Base-by-base conservation (phyloP, 2,329 filamentous ascomycete species). In the Diaporthe sp. region DNA sequence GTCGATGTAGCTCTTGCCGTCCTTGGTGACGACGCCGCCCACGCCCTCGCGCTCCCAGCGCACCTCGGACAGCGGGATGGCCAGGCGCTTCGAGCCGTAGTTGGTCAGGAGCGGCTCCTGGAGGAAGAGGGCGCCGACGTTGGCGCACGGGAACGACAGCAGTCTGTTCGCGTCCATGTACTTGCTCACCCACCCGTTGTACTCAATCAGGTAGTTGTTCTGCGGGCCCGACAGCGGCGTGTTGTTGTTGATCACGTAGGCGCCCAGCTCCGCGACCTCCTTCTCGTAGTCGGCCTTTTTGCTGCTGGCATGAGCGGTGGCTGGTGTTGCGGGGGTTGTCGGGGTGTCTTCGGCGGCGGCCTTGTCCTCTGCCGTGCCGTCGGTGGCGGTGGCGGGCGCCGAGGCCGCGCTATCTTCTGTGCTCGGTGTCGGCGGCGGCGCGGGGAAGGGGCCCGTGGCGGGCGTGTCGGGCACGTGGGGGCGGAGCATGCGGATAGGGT, bases 21-120 rank as follows among this genome's bases (percentile, higher is more conserved):
- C 88, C 78, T 90, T 90, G 59, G 89, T 92, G 73, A 90, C 88
- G 75, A 88, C 88, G 80, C 88, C 91, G 78, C 88, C 92, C 75
- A 90, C 90, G 70, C 91, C 91, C 80, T 97, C 94, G 69, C 92
- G 91, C 86, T 98, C 95, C 95, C 95, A 98, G 65, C 94, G 91
- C 58, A 97, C 88, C 81, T 97, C 94, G 59, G 94, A 93, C 0
- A 98, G 87, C 1, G 95, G 96, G 35, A 98, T 93, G n/a, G 95
- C 96, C 70, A 98, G 87, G 44, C 96, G 92, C 55, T 94, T 92
- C 73, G 90, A 93, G 70, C 91, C 92, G 39, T 95, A 87, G 51
- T 94, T 92, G 66, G 87, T 88, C 12, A 98, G 86, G 1, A 85
- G 85, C 59, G 93, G 89, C 81, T 98, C 95, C 80, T 96, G 93